Conservation (phyloP, 2,329 filamentous ascomycete genomes). For the Aspergillus fijiensis region DNA sequence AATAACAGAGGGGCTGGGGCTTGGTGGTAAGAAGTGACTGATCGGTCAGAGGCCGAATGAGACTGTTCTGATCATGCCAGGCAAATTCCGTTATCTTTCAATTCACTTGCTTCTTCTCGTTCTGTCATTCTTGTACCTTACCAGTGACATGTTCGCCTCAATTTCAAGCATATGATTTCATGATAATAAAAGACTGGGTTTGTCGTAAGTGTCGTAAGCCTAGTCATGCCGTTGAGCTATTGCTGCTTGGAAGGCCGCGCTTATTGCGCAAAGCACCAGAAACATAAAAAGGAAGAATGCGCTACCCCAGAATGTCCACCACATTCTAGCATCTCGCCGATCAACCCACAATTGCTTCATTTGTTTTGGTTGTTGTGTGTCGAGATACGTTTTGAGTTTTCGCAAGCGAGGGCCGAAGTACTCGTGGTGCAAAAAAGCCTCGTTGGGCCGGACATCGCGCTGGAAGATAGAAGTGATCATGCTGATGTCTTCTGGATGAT, state of each 20-base stretch:
- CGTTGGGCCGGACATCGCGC: not conserved
- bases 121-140: not conserved
- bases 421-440: not conserved
- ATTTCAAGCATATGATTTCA: not conserved
- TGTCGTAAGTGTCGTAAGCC: no score
- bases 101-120: not conserved
- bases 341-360: not conserved
- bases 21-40: constrained; percentile 47
- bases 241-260: no score
- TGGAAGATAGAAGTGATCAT: not conserved
- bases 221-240: no score
- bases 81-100: not conserved
- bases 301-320: not conserved
- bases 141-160: not conserved
- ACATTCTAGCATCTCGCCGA: not conserved
- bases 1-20: constrained; percentile 37
- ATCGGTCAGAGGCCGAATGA: not conserved
- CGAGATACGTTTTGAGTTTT: not conserved
- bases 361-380: not conserved
- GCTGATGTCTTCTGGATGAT: not conserved
- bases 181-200: not conserved
- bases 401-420: not conserved
- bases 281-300: not conserved
- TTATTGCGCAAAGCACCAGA: no score
- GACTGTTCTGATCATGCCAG: not conserved